Evolutionary conservation across 805 yeast species (phyloP).

Genomic region (Debaryomyces castellii): DNA sequence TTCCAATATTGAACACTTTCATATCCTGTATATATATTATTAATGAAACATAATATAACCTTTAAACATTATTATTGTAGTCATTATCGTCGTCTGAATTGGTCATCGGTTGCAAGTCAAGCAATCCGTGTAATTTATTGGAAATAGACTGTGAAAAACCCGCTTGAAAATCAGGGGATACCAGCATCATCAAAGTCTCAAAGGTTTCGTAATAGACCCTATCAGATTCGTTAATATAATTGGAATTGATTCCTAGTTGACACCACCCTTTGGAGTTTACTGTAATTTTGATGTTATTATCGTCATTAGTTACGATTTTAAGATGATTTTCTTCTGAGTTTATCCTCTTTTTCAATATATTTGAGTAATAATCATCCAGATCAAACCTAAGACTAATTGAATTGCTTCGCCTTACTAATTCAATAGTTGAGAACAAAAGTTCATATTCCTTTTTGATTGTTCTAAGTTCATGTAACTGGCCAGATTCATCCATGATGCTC

Average conservation of each 20-base stretch:
- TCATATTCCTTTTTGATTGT: conserved; percentile 2
- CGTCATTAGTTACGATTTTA: conserved; percentile 16
- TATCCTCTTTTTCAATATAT: not conserved
- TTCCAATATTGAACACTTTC: not conserved
- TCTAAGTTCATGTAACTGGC: conserved; percentile 2
- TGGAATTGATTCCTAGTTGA: conserved; percentile 6
- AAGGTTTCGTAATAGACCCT: conserved; percentile 25
- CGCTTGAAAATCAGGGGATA: conserved; percentile 19
- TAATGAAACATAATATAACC: not conserved
- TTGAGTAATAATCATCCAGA: conserved; percentile 4
- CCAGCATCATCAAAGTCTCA: conserved; percentile 28
- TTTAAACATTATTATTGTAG: not conserved
- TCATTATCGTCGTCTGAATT: not conserved
- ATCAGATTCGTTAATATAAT: not conserved
- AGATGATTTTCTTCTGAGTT: conserved; percentile 5
- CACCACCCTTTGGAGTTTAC: conserved; percentile 33
- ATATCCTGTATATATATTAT: conserved; percentile 2
- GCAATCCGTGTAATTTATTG: not conserved
- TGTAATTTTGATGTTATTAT: conserved; percentile 11
- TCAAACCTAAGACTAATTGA: not conserved
- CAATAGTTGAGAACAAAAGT: conserved; percentile 2
- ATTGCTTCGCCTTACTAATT: not conserved
- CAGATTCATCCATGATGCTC: not conserved
- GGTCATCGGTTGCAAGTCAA: not conserved
- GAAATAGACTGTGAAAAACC: conserved; percentile 8